Base-by-base conservation (phyloP, 768 basidiomycete species). In the Psilocybe subaeruginosa region DNA sequence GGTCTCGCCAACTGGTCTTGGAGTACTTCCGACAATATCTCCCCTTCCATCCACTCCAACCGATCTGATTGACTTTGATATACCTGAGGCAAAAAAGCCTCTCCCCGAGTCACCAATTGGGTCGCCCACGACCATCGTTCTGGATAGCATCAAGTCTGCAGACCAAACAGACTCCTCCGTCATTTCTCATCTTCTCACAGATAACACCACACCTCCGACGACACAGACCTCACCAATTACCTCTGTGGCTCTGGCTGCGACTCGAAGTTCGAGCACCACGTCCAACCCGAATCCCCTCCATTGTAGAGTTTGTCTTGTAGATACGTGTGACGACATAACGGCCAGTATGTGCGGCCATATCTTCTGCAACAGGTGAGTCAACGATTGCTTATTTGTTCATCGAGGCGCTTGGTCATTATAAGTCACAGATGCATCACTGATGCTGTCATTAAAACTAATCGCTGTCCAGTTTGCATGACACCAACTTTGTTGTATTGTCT, bases 301-400 rank as follows among this genome's bases (percentile, higher is more conserved):
- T 50, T 87, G 84, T 58, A 78, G 87, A 29, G 70, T 78, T 1
- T 87, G 85, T 63, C 72, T 75, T 4, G 68, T 73, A 27, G 79
- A 86, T 55, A 77, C 79, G 1, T 84, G 83, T 55, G 77, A 80
- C 37, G 79, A 85, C 60, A 78, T 81, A 48, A 86, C 83, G 2
- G 85, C 81, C 19, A 86, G 83, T 3, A 82, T 85, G 71, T 88
- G 87, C 65, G 87, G 87, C 3, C 87, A 88, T 62, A 65, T 88
- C 16, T 88, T 88, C 63, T 88, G 87, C 65, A 78, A 83, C 57
- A 60, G 76, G 86, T 86, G 59, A 23, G 65, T 3, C 19, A 46
- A 41, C 35, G 29, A 23, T 43, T 17, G 47, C 29, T 29, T 17
- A 29, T 19, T 4, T 12, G 45, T 35, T 6, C 23, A 45, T n/a